Evolutionary conservation across 1,284 basidiomycete species (phyloP), one percentile per base, ranked within the genome.

Genomic region (Malassezia globosa): DNA sequence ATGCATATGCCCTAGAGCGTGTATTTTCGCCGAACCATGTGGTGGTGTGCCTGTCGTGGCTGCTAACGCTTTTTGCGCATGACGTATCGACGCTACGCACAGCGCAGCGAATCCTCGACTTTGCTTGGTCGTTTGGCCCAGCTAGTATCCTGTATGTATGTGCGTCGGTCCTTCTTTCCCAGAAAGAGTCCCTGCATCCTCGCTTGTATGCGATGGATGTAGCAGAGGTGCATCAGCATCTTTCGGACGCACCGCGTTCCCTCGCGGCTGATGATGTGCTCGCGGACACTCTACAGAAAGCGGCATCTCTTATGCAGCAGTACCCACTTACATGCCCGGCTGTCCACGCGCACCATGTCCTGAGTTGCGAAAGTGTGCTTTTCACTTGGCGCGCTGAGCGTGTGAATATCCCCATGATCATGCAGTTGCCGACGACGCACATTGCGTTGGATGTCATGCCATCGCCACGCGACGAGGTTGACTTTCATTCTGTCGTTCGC

Each of bases 51-150:
- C 78, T 95, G 7, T 85, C 87, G 10, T 87, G 89, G 75, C 79
- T 94, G 31, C 76, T 95, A 31, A 92, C 88, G 0, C 77, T 94
- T 24, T 85, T 94, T 72, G 82, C 88, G 5, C 89, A 95, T 71
- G 87, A 92, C 62, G 77, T 90, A 19, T 77, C 81, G 2, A 79
- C 44, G 16, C 35, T 88, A 19, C 39, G 11, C 4, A 37, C 51
- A 22, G 83, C 87, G 25, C 87, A 89, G 71, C 81, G 87, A 53
- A 79, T 88, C 37, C 87, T 92, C 68, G 88, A 92, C 73, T 94
- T 82, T 66, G 73, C 94, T 5, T 74, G 94, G 4, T 79, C 81
- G 47, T 78, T 87, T 34, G 87, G 87, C 13, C 89, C 89, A 3
- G 79, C 86, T 27, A 76, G 77, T 1, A 77, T 81, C 1, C 82